These are phyloP conservation scores for Hanseniaspora nectarophila DNA, from an alignment of 805 yeast species.

Conservation along the genomic window DNA sequence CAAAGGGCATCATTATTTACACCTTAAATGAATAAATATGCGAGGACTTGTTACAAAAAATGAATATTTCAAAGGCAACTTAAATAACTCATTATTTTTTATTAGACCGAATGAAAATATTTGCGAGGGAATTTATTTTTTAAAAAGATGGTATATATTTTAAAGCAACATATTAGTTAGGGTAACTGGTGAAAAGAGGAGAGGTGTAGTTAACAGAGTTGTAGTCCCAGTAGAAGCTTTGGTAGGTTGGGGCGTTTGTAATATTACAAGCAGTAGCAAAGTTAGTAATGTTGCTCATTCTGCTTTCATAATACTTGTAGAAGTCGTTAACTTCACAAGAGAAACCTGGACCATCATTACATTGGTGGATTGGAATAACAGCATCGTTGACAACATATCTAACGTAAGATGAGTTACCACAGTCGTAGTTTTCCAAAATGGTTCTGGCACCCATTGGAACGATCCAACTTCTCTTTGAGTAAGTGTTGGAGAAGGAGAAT, in stretches of 20 bases:
- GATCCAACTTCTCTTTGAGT: conserved; percentile 38
- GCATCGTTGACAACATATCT: conserved; percentile 44
- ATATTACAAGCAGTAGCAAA: conserved; percentile 28
- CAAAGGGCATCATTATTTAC: no score
- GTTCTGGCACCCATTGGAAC: conserved; percentile 50
- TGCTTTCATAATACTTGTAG: conserved; percentile 25
- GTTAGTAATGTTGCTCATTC: conserved; percentile 24
- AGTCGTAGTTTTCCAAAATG: conserved; percentile 38
- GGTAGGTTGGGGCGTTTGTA: conserved; percentile 18
- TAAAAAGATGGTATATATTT: no score
- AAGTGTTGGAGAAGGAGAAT: conserved; percentile 35
- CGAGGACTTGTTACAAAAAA: no score
- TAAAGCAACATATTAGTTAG: no score
- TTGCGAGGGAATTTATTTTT: no score
- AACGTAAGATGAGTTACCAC: conserved; percentile 33
- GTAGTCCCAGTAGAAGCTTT: conserved; percentile 23
- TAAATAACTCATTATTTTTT: no score
- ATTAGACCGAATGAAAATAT: no score
- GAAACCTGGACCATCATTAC: conserved; percentile 45
- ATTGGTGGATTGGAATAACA: conserved; percentile 38
- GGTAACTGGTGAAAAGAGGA: no score
- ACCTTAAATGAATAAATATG: no score
- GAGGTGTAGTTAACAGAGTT: conserved; percentile 18
- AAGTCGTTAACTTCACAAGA: conserved; percentile 33
- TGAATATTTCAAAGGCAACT: no score